Conservation (phyloP, 2,329 filamentous ascomycete species). For the Myriosclerotinia duriaeana region DNA sequence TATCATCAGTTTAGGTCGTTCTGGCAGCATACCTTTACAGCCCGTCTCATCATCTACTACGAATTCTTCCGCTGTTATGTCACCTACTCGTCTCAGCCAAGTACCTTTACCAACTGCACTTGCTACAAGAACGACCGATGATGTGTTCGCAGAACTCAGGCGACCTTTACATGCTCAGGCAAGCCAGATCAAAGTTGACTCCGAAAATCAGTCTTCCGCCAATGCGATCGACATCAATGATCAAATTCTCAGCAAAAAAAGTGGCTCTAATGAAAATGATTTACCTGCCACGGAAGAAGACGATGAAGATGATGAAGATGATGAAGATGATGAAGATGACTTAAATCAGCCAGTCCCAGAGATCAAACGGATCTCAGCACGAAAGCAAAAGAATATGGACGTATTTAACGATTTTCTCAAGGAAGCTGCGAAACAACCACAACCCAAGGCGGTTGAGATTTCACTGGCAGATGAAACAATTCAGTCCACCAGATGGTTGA, state of each 20-base stretch:
- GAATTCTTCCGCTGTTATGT: constrained; percentile 27
- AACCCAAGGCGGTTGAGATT: constrained; percentile 4
- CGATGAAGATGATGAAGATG: constrained; percentile 28
- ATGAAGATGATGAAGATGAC: constrained; percentile 30
- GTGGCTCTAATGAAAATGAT: constrained; percentile 11
- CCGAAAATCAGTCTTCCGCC: neutral
- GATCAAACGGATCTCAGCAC: constrained; percentile 46
- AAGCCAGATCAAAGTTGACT: neutral
- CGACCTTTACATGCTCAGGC: constrained; percentile 11
- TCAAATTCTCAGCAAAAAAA: neutral
- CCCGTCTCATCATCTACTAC: constrained; percentile 24
- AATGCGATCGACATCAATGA: neutral
- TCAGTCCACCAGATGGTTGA: constrained; percentile 39
- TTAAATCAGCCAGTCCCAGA: constrained; percentile 38
- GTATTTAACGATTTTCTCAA: constrained; percentile 46
- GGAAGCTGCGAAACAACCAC: constrained; percentile 5
- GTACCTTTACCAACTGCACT: constrained; percentile 25
- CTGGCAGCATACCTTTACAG: neutral
- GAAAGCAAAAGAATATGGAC: constrained; percentile 51
- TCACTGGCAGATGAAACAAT: constrained; percentile 29
- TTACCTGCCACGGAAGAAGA: constrained; percentile 22
- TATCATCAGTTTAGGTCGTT: neutral
- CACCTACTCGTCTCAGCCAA: constrained; percentile 21
- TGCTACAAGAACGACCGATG: constrained; percentile 33
- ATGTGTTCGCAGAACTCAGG: constrained; percentile 38